phyloP scores from a whole-genome alignment of 176 grass and related monocot genomes.

The Saccharum spontaneum region DNA sequence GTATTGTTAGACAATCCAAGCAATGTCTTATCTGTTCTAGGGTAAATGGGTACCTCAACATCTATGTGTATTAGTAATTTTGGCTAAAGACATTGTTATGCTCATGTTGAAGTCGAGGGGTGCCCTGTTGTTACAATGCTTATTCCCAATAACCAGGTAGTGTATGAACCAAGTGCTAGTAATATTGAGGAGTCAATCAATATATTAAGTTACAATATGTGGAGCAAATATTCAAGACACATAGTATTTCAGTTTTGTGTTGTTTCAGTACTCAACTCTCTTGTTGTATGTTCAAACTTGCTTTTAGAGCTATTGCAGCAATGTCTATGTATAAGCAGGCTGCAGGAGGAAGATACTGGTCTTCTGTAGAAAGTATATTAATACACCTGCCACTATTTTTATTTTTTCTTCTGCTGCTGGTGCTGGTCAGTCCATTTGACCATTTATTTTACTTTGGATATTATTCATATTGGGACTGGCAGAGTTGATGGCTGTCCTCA shows the following conservation, averaged over 20 bases:
- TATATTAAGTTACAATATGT: background rate
- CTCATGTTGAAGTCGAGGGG: background rate
- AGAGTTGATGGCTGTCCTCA: background rate
- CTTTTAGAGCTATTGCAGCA: background rate
- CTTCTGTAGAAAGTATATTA: background rate
- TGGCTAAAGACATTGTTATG: background rate
- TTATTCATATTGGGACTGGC: background rate
- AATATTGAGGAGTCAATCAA: background rate
- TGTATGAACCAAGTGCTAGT: background rate
- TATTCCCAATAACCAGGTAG: background rate
- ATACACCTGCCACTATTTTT: background rate
- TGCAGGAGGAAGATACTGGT: background rate
- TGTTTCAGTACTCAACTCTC: background rate
- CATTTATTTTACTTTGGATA: background rate
- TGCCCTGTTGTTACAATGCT: background rate
- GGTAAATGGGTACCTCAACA: background rate
- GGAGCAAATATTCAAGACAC: background rate
- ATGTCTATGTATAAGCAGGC: background rate
- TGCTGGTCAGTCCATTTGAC: constrained; percentile 3
- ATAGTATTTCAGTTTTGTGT: background rate
- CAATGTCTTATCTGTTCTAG: background rate
- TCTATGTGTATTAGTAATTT: background rate
- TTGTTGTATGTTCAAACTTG: background rate
- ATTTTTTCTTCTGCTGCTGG: background rate
- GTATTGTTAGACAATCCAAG: background rate